These are phyloP conservation scores for Amniculicola lignicola DNA, from an alignment of 495 filamentous ascomycete genomes.

Conservation along the genomic window DNA sequence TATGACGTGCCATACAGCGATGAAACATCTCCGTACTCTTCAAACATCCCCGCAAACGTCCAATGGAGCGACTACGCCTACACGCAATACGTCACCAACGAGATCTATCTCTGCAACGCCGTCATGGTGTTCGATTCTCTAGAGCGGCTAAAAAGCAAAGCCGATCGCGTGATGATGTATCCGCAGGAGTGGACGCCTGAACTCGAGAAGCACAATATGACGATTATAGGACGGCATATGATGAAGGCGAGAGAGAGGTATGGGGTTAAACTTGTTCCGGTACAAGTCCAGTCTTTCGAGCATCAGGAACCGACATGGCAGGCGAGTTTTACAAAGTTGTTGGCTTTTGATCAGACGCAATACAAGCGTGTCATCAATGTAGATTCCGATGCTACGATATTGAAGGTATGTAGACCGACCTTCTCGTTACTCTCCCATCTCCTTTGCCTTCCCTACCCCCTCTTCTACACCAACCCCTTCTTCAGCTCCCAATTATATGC, in stretches of 20 bases:
- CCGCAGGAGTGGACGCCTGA: constrained; percentile 52
- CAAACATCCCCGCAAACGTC: no score
- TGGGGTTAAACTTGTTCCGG: constrained; percentile 58
- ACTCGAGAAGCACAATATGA: constrained; percentile 28
- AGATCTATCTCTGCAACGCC: constrained; percentile 69
- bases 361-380: constrained; percentile 66
- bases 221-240: constrained; percentile 55
- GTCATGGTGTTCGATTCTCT: constrained; percentile 71
- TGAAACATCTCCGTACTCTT: no score
- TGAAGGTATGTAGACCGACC: neutral
- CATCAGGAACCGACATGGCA: constrained; percentile 51
- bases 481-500: no score
- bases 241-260: constrained; percentile 59
- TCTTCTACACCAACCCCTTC: no score
- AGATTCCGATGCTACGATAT: constrained; percentile 64
- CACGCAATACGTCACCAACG: constrained; percentile 66
- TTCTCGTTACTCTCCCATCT: no score
- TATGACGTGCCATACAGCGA: no score
- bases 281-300: constrained; percentile 49
- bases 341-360: constrained; percentile 66
- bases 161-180: constrained; percentile 66
- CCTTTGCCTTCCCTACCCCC: no score
- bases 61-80: constrained; percentile 64
- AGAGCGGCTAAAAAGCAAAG: constrained; percentile 57
- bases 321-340: constrained; percentile 64